A percentile compares a stretch with the other conserved stretches of the same genome.
phyloP scores from a whole-genome alignment of 2,329 filamentous ascomycete species.

The Botrytis porri region DNA sequence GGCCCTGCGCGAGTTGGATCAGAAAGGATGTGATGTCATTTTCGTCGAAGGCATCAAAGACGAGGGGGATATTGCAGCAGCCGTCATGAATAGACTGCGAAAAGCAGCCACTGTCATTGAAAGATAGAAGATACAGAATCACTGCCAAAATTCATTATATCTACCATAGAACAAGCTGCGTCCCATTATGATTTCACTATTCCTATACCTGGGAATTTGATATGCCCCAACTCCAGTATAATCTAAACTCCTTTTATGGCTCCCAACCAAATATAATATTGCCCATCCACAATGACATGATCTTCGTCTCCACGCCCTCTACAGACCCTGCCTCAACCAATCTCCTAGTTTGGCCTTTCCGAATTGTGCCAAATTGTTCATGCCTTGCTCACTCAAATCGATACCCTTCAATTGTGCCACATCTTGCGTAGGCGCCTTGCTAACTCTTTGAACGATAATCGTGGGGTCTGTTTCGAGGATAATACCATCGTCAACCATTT shows the following conservation, averaged over 20 bases:
- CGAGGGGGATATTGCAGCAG: constrained; percentile 77
- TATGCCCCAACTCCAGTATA: constrained; percentile 20
- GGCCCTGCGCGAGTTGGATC: constrained; percentile 80
- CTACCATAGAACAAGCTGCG: constrained; percentile 2
- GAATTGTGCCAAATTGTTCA: constrained; percentile 91
- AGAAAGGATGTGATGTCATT: constrained; percentile 74
- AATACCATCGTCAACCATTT: constrained; percentile 92
- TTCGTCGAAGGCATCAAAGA: constrained; percentile 86
- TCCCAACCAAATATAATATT: constrained; percentile 2
- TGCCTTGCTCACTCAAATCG: constrained; percentile 91
- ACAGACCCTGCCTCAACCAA: constrained; percentile 81
- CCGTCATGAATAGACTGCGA: constrained; percentile 78
- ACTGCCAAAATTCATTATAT: background rate
- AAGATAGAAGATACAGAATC: constrained; percentile 9
- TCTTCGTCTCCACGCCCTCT: constrained; percentile 34
- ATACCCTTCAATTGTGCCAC: constrained; percentile 85
- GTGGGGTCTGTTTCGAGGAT: constrained; percentile 97
- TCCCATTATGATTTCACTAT: constrained; percentile 14
- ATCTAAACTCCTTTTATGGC: constrained; percentile 18
- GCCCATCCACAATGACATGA: background rate
- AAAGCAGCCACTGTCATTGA: constrained; percentile 63
- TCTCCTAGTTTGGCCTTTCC: constrained; percentile 90
- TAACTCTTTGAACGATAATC: constrained; percentile 87
- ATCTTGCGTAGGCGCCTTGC: constrained; percentile 86
- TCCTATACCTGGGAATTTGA: constrained; percentile 16